These are phyloP conservation scores for Dactylellina drechsleri DNA, from an alignment of 2,329 filamentous ascomycete genomes.

Conservation along the genomic window DNA sequence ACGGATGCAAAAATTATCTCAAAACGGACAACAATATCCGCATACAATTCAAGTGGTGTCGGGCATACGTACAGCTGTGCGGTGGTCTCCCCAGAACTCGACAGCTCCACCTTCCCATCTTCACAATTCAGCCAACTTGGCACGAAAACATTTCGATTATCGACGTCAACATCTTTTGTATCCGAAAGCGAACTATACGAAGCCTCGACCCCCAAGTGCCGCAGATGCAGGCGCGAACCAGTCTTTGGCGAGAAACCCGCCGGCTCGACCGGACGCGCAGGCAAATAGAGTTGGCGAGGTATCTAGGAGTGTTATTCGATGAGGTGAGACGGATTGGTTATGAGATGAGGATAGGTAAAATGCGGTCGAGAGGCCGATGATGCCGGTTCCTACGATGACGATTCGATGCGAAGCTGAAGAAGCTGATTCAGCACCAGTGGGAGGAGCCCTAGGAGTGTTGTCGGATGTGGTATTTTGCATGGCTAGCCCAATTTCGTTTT, in stretches of 20 bases:
- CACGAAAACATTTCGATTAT: conserved; percentile 59
- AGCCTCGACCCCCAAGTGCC: conserved; percentile 69
- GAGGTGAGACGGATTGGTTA: conserved; percentile 62
- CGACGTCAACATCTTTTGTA: conserved; percentile 65
- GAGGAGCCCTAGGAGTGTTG: conserved; percentile 14
- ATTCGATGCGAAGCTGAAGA: conserved; percentile 61
- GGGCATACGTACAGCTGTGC: conserved; percentile 70
- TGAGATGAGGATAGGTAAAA: conserved; percentile 71
- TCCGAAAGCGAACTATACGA: conserved; percentile 61
- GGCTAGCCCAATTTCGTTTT: conserved; percentile 15
- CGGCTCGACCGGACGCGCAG: conserved; percentile 78
- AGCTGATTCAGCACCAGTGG: conserved; percentile 3
- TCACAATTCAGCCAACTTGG: conserved; percentile 35
- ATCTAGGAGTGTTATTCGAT: conserved; percentile 70
- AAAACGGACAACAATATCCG: not conserved
- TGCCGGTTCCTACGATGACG: conserved; percentile 75
- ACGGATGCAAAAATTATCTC: conserved; percentile 8
- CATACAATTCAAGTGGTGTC: not conserved
- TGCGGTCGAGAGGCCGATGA: conserved; percentile 76
- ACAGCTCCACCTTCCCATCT: conserved; percentile 71
- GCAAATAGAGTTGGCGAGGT: conserved; percentile 72
- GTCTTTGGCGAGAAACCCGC: conserved; percentile 77
- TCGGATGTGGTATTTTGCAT: conserved; percentile 37
- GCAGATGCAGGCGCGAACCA: conserved; percentile 73
- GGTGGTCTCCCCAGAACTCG: conserved; percentile 70